Conservation (phyloP, 345 rosid species). For the Eucalyptus erythrocorys region DNA sequence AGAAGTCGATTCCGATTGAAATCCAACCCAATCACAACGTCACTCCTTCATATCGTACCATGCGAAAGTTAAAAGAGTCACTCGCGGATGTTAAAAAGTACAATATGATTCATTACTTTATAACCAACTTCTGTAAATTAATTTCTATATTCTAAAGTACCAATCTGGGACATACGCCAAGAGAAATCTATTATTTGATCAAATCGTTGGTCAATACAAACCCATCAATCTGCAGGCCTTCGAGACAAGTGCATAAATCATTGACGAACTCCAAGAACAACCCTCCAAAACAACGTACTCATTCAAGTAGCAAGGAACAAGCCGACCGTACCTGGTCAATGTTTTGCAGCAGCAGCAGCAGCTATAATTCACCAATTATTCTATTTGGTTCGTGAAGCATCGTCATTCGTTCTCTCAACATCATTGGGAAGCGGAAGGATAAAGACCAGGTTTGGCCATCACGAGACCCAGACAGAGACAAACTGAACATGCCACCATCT, state of each 20-base stretch:
- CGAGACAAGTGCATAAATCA: neutral
- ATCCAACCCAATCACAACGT: rapidly evolving
- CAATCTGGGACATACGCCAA: neutral
- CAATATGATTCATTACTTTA: neutral
- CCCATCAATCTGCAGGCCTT: neutral
- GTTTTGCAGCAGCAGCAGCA: neutral
- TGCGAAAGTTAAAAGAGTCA: neutral
- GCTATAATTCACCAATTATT: neutral
- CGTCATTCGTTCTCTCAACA: neutral
- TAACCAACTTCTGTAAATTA: neutral
- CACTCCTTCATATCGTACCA: no score
- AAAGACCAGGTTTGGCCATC: neutral
- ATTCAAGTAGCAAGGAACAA: neutral
- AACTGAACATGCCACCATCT: neutral
- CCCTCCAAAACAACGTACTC: neutral
- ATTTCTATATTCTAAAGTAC: neutral
- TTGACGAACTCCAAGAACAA: neutral
- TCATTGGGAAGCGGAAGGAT: neutral
- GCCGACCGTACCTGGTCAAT: neutral
- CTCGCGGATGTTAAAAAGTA: neutral
- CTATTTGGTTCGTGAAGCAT: neutral
- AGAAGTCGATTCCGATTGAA: neutral
- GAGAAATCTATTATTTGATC: neutral
- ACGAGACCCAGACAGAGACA: neutral
- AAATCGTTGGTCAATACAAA: neutral